phyloP scores from a whole-genome alignment of 1,284 basidiomycete genomes.

The Melampsora americana region DNA sequence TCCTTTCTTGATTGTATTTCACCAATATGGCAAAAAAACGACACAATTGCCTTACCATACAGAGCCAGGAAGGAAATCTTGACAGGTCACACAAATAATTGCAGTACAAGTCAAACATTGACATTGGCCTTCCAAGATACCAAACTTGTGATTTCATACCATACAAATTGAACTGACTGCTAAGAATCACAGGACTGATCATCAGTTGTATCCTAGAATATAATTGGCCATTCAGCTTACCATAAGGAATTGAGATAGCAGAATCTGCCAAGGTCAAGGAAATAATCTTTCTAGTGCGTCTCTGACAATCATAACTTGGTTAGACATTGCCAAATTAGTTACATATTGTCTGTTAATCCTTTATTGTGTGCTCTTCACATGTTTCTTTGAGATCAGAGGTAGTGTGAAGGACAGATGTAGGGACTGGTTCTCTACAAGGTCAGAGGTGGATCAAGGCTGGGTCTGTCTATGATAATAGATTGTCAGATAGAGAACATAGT shows the following conservation, averaged over 20 bases:
- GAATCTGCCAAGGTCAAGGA: constrained; percentile 50
- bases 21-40: neutral
- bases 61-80: constrained; percentile 24
- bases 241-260: constrained; percentile 48
- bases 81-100: constrained; percentile 39
- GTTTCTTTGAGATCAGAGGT: no score
- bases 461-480: no score
- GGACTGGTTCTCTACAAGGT: no score
- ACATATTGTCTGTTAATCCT: no score
- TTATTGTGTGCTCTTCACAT: no score
- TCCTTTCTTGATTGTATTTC: no score
- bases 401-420: no score
- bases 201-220: neutral
- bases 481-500: no score
- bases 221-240: constrained; percentile 6
- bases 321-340: constrained; percentile 16
- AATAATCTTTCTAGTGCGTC: constrained; percentile 50
- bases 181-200: neutral
- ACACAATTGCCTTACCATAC: constrained; percentile 19
- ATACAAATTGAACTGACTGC: constrained; percentile 31
- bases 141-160: constrained; percentile 38
- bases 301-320: constrained; percentile 48
- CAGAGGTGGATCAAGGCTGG: no score
- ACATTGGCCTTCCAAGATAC: constrained; percentile 31
- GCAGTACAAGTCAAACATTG: constrained; percentile 29